Percentiles rank a stretch among this genome's conserved stretches.
phyloP scores from a whole-genome alignment of 1,284 basidiomycete species.

The Pascua guehoae region DNA sequence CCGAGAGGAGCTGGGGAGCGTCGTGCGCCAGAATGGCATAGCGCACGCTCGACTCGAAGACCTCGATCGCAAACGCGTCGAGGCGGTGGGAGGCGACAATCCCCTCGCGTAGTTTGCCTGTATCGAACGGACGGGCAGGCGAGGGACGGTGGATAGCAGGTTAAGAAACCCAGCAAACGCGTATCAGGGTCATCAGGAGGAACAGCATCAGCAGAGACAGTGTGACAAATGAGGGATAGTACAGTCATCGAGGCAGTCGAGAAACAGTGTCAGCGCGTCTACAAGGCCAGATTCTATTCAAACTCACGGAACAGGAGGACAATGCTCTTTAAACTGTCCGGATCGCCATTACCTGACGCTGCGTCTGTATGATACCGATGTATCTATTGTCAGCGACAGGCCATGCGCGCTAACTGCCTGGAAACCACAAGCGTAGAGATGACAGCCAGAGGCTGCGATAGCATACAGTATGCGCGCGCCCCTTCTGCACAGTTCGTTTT shows the following conservation, averaged over 20 bases:
- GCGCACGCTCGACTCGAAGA: conserved; percentile 43
- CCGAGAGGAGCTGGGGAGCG: conserved; percentile 36
- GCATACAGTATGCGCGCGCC: too few relatives aligned
- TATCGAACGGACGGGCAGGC: not conserved
- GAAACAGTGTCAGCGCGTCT: not conserved
- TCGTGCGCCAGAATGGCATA: conserved; percentile 40
- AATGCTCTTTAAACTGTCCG: conserved; percentile 39
- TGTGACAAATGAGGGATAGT: too few relatives aligned
- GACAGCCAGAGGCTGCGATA: too few relatives aligned
- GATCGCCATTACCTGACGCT: conserved; percentile 23
- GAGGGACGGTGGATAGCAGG: not conserved
- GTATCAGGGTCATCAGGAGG: too few relatives aligned
- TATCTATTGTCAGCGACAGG: conserved; percentile 11
- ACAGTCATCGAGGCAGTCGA: too few relatives aligned
- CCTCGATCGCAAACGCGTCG: conserved; percentile 45
- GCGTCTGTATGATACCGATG: conserved; percentile 2
- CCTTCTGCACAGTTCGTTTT: too few relatives aligned
- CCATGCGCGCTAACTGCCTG: too few relatives aligned
- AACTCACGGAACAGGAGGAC: conserved; percentile 41
- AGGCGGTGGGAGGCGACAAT: conserved; percentile 40
- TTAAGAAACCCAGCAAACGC: not conserved
- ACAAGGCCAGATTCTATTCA: not conserved
- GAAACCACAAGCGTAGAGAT: too few relatives aligned
- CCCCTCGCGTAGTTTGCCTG: conserved; percentile 48
- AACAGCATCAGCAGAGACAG: too few relatives aligned